Percentiles rank a stretch among this genome's conserved stretches.
These are phyloP conservation scores for Pseudonitzschia multiseries DNA, from an alignment of 108 stramenopile genomes.

Conservation along the genomic window DNA sequence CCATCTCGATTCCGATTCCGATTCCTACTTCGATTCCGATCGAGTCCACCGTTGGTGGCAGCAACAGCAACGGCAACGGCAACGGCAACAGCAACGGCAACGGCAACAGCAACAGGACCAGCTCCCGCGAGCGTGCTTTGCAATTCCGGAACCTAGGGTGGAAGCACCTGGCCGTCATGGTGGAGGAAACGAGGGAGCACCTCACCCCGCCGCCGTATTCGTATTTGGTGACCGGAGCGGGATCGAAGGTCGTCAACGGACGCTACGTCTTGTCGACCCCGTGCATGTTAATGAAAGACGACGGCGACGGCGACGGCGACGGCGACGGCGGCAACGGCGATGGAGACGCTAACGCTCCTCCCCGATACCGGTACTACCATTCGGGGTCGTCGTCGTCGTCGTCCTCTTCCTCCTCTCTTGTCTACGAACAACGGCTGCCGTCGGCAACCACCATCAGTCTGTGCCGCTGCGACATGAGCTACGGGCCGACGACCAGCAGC, in stretches of 20 bases:
- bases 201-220: constrained; percentile 51
- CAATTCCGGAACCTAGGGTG: constrained; percentile 39
- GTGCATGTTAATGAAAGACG: background rate
- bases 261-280: constrained; percentile 42
- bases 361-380: too few species aligned
- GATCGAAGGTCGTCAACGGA: constrained; percentile 61
- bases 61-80: background rate
- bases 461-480: background rate
- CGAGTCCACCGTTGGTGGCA: too few species aligned
- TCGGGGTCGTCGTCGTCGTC: too few species aligned
- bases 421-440: background rate
- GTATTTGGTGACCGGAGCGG: constrained; percentile 58
- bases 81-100: background rate
- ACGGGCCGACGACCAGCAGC: background rate
- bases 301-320: background rate
- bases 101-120: background rate
- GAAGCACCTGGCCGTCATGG: constrained; percentile 56
- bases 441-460: background rate
- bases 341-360: background rate
- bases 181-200: constrained; percentile 30
- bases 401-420: background rate
- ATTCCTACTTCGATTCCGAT: too few species aligned
- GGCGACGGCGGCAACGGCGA: background rate
- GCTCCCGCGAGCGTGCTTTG: background rate
- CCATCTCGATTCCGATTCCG: too few species aligned